Evolutionary conservation across 305 asterid genomes (phyloP).

Genomic region (Fraxinus xanthoxyloides): DNA sequence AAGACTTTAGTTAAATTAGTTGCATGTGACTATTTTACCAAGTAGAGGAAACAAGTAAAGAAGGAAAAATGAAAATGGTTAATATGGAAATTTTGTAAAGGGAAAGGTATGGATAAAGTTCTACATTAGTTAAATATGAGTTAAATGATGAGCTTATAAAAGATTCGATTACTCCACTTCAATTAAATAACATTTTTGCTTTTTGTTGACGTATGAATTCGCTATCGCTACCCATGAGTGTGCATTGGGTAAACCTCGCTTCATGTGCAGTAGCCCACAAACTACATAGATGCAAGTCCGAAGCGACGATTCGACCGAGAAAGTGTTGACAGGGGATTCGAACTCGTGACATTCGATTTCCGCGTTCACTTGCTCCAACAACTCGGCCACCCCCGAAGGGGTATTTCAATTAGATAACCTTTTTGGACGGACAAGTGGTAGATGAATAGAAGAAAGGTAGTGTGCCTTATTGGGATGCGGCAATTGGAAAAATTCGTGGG

Average conservation of each 20-base stretch:
- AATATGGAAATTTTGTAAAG: not conserved
- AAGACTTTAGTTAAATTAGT: constrained; percentile 10
- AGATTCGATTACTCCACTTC: not conserved
- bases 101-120: not conserved
- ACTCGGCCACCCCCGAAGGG: too few relatives aligned
- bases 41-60: not conserved
- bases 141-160: not conserved
- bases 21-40: not conserved
- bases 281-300: too few relatives aligned
- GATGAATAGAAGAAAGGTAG: too few relatives aligned
- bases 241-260: too few relatives aligned
- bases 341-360: too few relatives aligned
- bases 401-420: too few relatives aligned
- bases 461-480: not conserved
- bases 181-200: not conserved
- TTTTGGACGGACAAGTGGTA: not conserved
- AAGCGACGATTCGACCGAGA: too few relatives aligned
- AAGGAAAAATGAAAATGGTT: not conserved
- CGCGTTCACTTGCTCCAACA: too few relatives aligned
- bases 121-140: not conserved
- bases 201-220: too few relatives aligned
- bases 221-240: too few relatives aligned
- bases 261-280: too few relatives aligned
- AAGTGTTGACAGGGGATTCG: too few relatives aligned
- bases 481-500: not conserved